phyloP scores from a whole-genome alignment of 495 filamentous ascomycete genomes.

The Neurospora intermedia region DNA sequence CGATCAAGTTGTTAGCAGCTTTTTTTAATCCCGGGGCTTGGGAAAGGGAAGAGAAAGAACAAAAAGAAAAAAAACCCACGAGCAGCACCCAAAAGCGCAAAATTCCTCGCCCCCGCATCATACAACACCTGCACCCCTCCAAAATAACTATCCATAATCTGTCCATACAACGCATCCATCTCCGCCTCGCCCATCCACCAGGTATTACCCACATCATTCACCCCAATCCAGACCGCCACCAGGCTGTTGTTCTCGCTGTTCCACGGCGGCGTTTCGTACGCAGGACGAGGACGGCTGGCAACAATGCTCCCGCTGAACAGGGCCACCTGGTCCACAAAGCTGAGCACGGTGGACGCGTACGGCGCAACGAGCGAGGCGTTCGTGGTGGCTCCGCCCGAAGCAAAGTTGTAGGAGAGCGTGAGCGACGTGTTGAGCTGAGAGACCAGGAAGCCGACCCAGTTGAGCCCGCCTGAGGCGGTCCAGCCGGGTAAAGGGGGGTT shows the following conservation, averaged over 20 bases:
- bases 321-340: slow-evolving; percentile 48
- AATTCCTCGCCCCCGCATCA: slow-evolving; percentile 56
- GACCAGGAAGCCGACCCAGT: slow-evolving; percentile 61
- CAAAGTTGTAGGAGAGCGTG: slow-evolving; percentile 57
- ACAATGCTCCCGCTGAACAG: slow-evolving; percentile 32
- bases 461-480: slow-evolving; percentile 48
- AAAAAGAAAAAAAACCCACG: slow-evolving; percentile 20
- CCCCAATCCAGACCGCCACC: slow-evolving; percentile 65
- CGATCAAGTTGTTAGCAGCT: not conserved
- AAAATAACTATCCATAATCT: slow-evolving; percentile 50
- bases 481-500: slow-evolving; percentile 58
- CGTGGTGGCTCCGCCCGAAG: slow-evolving; percentile 59
- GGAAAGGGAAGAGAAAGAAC: not conserved
- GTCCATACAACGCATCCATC: slow-evolving; percentile 31
- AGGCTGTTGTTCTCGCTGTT: slow-evolving; percentile 47
- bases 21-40: too few relatives aligned
- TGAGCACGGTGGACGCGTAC: slow-evolving; percentile 39
- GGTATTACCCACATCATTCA: slow-evolving; percentile 67
- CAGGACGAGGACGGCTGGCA: slow-evolving; percentile 16
- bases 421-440: slow-evolving; percentile 49
- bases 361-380: slow-evolving; percentile 45
- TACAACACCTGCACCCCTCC: slow-evolving; percentile 48
- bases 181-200: slow-evolving; percentile 39
- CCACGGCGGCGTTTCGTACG: slow-evolving; percentile 50
- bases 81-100: slow-evolving; percentile 66